phyloP scores from a whole-genome alignment of 1,139 yeast species.

The Hyphopichia wangnamkhiaoensis region DNA sequence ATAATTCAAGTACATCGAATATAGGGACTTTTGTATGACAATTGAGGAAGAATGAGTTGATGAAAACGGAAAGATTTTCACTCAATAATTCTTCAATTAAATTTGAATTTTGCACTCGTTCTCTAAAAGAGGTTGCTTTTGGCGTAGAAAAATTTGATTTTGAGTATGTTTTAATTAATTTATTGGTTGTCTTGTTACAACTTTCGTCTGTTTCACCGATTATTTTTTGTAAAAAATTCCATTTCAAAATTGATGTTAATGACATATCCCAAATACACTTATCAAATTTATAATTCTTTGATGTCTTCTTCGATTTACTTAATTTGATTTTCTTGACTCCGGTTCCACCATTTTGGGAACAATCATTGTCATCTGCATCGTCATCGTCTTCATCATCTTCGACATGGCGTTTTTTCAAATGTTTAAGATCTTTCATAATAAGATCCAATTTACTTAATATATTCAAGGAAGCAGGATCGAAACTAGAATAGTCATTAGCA shows the following conservation, averaged over 20 bases:
- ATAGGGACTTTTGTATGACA: conserved; percentile 40
- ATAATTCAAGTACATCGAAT: conserved; percentile 29
- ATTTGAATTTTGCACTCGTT: conserved; percentile 15
- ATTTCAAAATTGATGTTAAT: conserved; percentile 33
- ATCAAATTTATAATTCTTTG: conserved; percentile 12
- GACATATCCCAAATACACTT: conserved; percentile 44
- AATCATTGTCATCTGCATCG: not conserved
- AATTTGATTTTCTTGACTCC: conserved; percentile 4
- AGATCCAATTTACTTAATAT: conserved; percentile 32
- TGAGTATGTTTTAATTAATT: conserved; percentile 20
- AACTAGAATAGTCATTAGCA: conserved; percentile 22
- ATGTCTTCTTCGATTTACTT: not conserved
- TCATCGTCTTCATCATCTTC: not conserved
- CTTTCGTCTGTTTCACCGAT: conserved; percentile 18
- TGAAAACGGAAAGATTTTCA: conserved; percentile 19
- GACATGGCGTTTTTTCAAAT: not conserved
- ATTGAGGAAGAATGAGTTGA: conserved; percentile 36
- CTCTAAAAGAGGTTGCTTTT: conserved; percentile 10
- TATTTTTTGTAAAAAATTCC: conserved; percentile 29
- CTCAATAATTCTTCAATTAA: conserved; percentile 22
- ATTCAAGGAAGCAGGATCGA: conserved; percentile 27
- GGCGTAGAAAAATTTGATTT: conserved; percentile 9
- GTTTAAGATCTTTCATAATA: conserved; percentile 28
- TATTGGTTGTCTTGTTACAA: conserved; percentile 12
- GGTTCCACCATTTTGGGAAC: not conserved